Evolutionary conservation across 2,329 filamentous ascomycete species (phyloP), one percentile per base, ranked within the genome.

Genomic region (Arthroderma sp.): DNA sequence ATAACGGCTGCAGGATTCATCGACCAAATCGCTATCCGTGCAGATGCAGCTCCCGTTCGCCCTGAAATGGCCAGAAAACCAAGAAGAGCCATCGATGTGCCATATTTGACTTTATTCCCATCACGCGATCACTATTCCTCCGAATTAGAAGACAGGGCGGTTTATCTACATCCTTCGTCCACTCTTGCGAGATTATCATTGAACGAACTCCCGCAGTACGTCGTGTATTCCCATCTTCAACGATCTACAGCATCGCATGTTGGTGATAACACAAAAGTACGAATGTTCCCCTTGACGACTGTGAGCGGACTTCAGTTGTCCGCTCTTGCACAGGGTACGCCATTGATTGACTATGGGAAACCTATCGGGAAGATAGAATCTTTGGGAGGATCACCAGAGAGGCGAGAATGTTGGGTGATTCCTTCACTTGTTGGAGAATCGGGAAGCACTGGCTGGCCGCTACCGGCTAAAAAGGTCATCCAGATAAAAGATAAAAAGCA

Each of bases 1-100:
- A 94, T 97, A 74, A 84, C 88, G 21, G 88, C 91, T 0, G 86
- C 89, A 0, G 93, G 91, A 0, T 97, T 96, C 74, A 83, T 97
- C 66, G 93, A 98, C 71, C 87, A 96, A 64, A 81, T 98, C 41
- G 93, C 93, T 49, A 90, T 97, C 64, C 87, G 93, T 60, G 88
- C 88, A 2, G 91, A 98, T 70, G 76, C 89, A n/a, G 79, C 88
- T 0, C 88, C 89, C 0, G 79, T 79, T 11, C 87, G 88, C 0
- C 84, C 85, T 0, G 83, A 85, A 60, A 73, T 79, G 56, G 73
- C 77, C 49, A 79, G 85, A 17, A 88, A 87, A 61, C 88, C 91
- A 0, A 83, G 82, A 54, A 82, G 90, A n/a, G 87, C 91, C 1
- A 94, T 93, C 62, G 90, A 97, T 64, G 87, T 97, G 2, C 87